Base-by-base conservation (phyloP, 2,329 filamentous ascomycete genomes). In the Hymenoscyphus infarciens region DNA sequence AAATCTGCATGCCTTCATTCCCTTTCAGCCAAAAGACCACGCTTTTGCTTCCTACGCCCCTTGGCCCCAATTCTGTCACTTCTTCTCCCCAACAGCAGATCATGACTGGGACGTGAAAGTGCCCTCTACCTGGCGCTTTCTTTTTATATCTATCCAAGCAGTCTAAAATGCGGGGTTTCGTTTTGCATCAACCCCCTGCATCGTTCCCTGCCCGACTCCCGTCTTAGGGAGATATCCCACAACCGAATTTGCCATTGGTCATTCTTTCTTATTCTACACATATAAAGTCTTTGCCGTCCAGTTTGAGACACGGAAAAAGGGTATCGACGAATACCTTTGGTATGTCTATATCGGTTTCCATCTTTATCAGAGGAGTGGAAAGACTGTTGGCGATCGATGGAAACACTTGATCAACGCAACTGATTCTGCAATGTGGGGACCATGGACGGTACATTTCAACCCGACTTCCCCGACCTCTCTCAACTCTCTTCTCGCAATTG, bases 111-210 rank as follows among this genome's bases (percentile, higher is more conserved):
- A 45, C n/a, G 16, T 45, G 19, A 45, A 22, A 49, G 42, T 49
- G 11, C 19, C n/a, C 11, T 13, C 19, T 52, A 52, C 45, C 25
- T 22, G 45, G 19, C n/a, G 13, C 3, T 8, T 25, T 52, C 19
- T 52, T 52, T 52, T 52, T 52, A 52, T 25, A 52, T 52, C 45
- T 22, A 22, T 52, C n/a, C 16, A 5, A 25, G 25, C 42, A 19
- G n/a, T 52, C 45, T 52, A 52, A 52, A 52, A 52, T 52, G 45
- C 45, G 45, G 45, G 45, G 45, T 22, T 52, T 52, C n/a, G 42
- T 49, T 19, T 22, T 49, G 42, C 45, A 52, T 52, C 42, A 49
- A 11, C 19, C 42, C 42, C 45, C 45, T 52, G 45, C 45, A 52
- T 25, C 19, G 25, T 52, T 22, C 45, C 45, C 45, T 52, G 45